Evolutionary conservation across 208 protist genomes (phyloP), one percentile per base, ranked within the genome.

Genomic region (Wallacemonas sp.): DNA sequence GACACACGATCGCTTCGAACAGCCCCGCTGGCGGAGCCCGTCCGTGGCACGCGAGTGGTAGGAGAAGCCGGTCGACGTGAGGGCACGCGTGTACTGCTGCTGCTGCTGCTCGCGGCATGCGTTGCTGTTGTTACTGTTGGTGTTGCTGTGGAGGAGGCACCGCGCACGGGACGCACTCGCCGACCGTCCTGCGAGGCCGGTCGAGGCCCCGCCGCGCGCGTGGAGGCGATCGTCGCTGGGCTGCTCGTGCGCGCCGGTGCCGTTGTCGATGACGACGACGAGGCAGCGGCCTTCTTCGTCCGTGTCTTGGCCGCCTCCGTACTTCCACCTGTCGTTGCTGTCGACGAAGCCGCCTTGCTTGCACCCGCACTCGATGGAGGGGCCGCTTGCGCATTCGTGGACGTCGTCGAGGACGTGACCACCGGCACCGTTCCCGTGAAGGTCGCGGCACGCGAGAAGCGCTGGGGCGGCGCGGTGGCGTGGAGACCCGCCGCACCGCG

Each of bases 41-140:
- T 50, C 16, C 44, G n/a, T 22, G 36, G 10, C 36, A 14, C 36
- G 42, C 48, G 48, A 14, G 48, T n/a, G 5, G n/a, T 25, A 4
- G 48, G 48, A 55, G 48, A 55, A 12, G 48, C 20, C 18, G 48
- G 48, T 20, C 48, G 48, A 7, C 48, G 48, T 8, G 48, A 55
- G 5, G 48, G 48, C 26, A 55, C 48, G 11, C 48, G 48, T 32
- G 26, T 32, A 18, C 11, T 14, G 42, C 11, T 14, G 42, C 20
- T 48, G 42, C 11, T 48, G 42, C 11, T 23, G 12, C 11, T 18
- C 4, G 7, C 42, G 42, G 12, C 42, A 20, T 39, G 36, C 36
- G 36, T 12, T 4, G 36, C 12, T 12, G 36, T 39, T 39, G 36
- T 39, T 12, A 12, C 12, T 50, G 49, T 33, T 11, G 25, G 11